phyloP scores from a whole-genome alignment of 2,329 filamentous ascomycete species.

The Capronia epimyces region DNA sequence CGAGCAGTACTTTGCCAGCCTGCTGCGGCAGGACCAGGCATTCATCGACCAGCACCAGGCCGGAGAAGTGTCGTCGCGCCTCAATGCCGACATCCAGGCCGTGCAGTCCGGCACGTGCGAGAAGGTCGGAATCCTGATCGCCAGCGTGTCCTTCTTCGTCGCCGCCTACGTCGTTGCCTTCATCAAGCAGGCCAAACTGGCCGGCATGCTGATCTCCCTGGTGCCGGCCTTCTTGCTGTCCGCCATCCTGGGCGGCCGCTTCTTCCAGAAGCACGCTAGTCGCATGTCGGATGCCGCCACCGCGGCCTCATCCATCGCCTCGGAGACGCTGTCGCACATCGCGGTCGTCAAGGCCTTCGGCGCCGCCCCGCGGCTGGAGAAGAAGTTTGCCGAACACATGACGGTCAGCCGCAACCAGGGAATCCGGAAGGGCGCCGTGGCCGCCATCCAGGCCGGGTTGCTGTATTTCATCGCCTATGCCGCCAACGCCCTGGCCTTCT shows the following conservation, averaged over 20 bases:
- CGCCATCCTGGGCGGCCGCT: constrained; percentile 41
- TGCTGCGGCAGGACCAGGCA: constrained; percentile 29
- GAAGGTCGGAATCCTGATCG: constrained; percentile 45
- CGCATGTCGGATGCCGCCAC: constrained; percentile 48
- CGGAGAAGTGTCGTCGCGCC: constrained; percentile 44
- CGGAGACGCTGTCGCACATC: constrained; percentile 48
- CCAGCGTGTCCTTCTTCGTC: constrained; percentile 44
- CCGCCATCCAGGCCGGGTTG: constrained; percentile 32
- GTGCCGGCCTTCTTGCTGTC: constrained; percentile 45
- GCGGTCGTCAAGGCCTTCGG: constrained; percentile 49
- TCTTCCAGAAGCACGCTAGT: constrained; percentile 42
- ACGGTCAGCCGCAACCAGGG: constrained; percentile 29
- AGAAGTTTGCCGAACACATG: constrained; percentile 31
- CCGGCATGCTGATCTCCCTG: constrained; percentile 43
- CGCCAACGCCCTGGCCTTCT: constrained; percentile 34
- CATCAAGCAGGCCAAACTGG: constrained; percentile 43
- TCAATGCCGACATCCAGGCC: constrained; percentile 44
- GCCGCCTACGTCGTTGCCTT: constrained; percentile 47
- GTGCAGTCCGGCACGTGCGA: constrained; percentile 46
- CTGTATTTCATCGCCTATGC: constrained; percentile 34
- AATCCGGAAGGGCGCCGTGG: constrained; percentile 31
- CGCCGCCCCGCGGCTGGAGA: constrained; percentile 47
- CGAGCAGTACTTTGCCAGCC: constrained; percentile 37
- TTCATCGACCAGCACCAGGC: constrained; percentile 38
- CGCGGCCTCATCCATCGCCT: constrained; percentile 54